Base-by-base conservation (phyloP, 148 eudicot species). In the Dysphania ambrosioides region DNA sequence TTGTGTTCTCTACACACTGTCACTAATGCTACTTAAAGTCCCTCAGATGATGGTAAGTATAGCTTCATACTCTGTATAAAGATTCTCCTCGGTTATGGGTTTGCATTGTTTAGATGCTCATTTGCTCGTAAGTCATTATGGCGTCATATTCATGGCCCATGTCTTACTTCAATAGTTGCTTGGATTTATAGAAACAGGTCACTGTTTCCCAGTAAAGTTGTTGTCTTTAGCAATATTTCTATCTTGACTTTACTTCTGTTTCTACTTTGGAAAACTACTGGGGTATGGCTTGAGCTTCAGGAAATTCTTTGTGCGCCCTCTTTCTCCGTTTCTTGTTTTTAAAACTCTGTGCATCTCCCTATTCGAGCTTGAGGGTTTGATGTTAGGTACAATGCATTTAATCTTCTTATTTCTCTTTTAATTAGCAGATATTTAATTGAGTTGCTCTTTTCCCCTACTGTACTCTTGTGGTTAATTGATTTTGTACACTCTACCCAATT, bases 1-100 rank as follows among this genome's bases (percentile, higher is more conserved):
- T 40, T 66, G 81, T 77, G 16, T 87, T 42, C 75, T 93, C 31
- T 93, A 89, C 85, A 67, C 83, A 1, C 27, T 93, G 74, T 86
- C 98, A 15, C 85, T 82, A 57, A 82, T 87, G 82, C 75, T 92
- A 35, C 68, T 88, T 23, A 87, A 41, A 80, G 79, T 90, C 60
- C 92, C 97, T 75, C 88, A 78, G 78, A 68, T 86, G 75, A 34
- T 87, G 88, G 97, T 89, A 80, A 85, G 90, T 26, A 15, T 30
- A 63, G 41, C 62, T 72, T 41, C 34, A 47, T 24, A 57, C n/a
- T n/a, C n/a, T n/a, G n/a, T n/a, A n/a, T n/a, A 27, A 7, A 47
- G 53, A 16, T 47, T 2, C 21, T 16, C 27, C 10, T 61, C 57
- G 30, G 57, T 53, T 59, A 36, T 74, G 40, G 5, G 4, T 78